phyloP scores from a whole-genome alignment of 257 asterid genomes.

The Solanum microdontum region DNA sequence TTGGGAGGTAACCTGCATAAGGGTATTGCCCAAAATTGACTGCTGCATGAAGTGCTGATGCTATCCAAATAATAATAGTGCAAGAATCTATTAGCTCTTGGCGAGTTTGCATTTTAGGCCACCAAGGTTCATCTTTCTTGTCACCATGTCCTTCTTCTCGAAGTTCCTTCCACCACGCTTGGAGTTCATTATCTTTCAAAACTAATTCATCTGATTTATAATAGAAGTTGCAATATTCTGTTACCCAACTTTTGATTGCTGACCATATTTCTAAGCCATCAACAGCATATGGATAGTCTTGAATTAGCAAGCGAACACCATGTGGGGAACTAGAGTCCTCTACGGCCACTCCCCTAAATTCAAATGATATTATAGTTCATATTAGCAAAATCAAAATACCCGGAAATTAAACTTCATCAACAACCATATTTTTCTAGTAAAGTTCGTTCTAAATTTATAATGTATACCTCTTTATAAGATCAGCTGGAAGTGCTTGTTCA shows the following conservation, averaged over 20 bases:
- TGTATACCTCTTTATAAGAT: neutral
- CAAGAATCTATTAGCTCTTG: neutral
- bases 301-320: conserved; percentile 53
- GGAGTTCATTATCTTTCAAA: neutral
- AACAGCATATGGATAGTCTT: neutral
- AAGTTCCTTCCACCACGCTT: neutral
- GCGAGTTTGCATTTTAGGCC: neutral
- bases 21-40: neutral
- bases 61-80: neutral
- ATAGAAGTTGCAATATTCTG: neutral
- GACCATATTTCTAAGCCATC: neutral
- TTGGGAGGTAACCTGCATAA: neutral
- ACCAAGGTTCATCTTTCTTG: neutral
- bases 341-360: conserved; percentile 52
- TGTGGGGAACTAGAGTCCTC: conserved; percentile 44
- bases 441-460: neutral
- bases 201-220: neutral
- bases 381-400: neutral
- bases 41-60: neutral
- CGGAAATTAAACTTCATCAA: neutral
- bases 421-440: neutral
- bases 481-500: neutral
- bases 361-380: neutral
- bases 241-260: neutral
- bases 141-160: neutral